Conservation (phyloP, 768 basidiomycete species). For the Tulasnella sp. region DNA sequence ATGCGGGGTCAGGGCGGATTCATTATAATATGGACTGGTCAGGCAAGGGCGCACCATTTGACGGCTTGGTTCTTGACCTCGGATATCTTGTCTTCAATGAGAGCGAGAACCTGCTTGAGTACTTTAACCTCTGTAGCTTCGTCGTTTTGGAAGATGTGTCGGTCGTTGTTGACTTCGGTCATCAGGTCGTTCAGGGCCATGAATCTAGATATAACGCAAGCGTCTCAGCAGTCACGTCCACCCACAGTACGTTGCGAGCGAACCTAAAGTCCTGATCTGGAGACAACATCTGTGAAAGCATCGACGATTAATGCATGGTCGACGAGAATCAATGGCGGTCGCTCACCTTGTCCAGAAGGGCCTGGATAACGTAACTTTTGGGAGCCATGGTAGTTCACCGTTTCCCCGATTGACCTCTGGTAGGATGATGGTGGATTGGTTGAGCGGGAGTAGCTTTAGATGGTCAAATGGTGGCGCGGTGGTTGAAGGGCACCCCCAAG, state of each 20-base stretch:
- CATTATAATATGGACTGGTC: background rate
- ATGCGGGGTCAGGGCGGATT: background rate
- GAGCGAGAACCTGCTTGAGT: slow-evolving; percentile 72
- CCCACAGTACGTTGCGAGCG: slow-evolving; percentile 29
- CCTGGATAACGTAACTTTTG: slow-evolving; percentile 10
- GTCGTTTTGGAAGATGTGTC: slow-evolving; percentile 70
- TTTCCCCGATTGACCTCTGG: background rate
- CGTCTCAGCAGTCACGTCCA: slow-evolving; percentile 29
- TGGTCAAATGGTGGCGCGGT: background rate
- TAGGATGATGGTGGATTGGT: background rate
- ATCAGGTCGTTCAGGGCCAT: slow-evolving; percentile 97
- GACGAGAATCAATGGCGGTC: background rate
- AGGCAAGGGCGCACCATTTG: slow-evolving; percentile 61
- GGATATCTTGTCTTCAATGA: slow-evolving; percentile 92
- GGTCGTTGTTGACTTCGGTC: slow-evolving; percentile 79
- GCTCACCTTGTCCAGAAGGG: slow-evolving; percentile 17
- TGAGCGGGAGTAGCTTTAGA: background rate
- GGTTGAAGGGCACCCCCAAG: background rate
- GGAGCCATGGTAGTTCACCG: slow-evolving; percentile 11
- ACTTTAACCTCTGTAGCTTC: slow-evolving; percentile 82
- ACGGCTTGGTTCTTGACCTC: slow-evolving; percentile 99
- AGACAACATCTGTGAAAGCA: slow-evolving; percentile 66
- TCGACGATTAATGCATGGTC: background rate
- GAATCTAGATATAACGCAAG: slow-evolving; percentile 50
- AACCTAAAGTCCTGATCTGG: slow-evolving; percentile 88